Conservation (phyloP, 495 filamentous ascomycete species). For the Lasiosphaeriaceae sp. region DNA sequence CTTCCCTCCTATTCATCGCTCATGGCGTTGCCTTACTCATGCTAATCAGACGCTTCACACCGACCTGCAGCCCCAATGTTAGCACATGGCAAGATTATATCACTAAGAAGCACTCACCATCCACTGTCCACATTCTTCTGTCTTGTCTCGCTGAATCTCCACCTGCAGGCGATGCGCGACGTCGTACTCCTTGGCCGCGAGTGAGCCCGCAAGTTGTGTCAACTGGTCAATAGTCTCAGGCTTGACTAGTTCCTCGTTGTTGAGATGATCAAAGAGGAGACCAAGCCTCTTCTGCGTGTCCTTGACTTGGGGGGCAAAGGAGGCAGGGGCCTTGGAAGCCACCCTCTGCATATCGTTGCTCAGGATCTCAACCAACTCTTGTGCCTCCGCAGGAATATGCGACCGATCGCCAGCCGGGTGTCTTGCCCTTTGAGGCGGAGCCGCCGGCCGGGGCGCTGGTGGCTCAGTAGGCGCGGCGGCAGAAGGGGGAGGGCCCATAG, state of each 20-base stretch:
- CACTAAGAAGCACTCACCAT: conserved; percentile 64
- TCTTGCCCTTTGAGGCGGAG: conserved; percentile 48
- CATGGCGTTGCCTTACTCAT: conserved; percentile 79
- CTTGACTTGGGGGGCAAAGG: conserved; percentile 79
- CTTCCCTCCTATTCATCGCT: background rate
- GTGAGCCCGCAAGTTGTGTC: conserved; percentile 57
- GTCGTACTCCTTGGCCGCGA: conserved; percentile 71
- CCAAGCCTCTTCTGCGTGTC: conserved; percentile 90
- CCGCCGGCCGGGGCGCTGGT: conserved; percentile 47
- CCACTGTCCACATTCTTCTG: conserved; percentile 86
- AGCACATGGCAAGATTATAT: background rate
- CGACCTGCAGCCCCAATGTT: conserved; percentile 54
- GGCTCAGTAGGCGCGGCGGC: conserved; percentile 23
- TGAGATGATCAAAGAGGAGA: conserved; percentile 91
- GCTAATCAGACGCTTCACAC: conserved; percentile 85
- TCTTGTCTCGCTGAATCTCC: conserved; percentile 77
- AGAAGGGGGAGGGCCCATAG: conserved; percentile 37
- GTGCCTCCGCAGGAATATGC: conserved; percentile 74
- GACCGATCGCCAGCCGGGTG: conserved; percentile 85
- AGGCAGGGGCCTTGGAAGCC: conserved; percentile 71
- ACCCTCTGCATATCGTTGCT: conserved; percentile 82
- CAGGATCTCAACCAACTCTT: conserved; percentile 76
- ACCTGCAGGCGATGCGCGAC: conserved; percentile 71
- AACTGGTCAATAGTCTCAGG: conserved; percentile 70
- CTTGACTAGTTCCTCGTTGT: conserved; percentile 87